These are phyloP conservation scores for Pythium angustatum DNA, from an alignment of 352 stramenopile species.

Conservation along the genomic window DNA sequence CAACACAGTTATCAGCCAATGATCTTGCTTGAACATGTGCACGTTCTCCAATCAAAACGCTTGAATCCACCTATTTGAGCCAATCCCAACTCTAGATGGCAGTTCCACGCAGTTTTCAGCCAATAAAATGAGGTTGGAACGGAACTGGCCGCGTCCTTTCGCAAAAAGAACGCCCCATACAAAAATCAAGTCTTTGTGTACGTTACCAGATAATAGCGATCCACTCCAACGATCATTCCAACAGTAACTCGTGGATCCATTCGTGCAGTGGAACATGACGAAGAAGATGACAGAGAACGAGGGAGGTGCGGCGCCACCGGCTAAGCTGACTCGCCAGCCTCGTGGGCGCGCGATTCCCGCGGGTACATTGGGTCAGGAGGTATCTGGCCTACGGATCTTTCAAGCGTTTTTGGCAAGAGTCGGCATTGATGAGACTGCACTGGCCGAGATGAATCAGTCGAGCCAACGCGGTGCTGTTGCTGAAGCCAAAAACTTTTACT, in stretches of 20 bases:
- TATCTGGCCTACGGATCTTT: background rate
- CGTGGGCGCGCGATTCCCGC: background rate
- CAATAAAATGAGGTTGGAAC: background rate
- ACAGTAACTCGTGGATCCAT: too few species aligned
- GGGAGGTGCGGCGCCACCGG: too few species aligned
- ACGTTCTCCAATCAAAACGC: too few species aligned
- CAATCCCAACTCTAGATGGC: too few species aligned
- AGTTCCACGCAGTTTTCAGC: too few species aligned
- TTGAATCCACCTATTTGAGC: too few species aligned
- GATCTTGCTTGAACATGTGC: too few species aligned
- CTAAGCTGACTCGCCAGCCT: background rate
- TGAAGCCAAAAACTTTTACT: slow-evolving; percentile 17
- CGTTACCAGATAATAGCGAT: background rate
- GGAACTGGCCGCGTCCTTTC: background rate
- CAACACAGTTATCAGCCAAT: too few species aligned
- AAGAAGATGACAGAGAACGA: background rate
- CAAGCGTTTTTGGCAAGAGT: background rate
- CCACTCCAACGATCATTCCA: background rate
- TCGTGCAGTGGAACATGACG: background rate
- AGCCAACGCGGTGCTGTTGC: background rate
- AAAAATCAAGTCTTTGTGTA: background rate
- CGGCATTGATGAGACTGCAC: background rate
- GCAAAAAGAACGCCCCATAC: background rate
- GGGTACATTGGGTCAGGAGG: background rate
- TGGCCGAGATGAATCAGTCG: background rate